Conservation (phyloP, 164 flowering plant genomes). For the Magnolia officinalis region DNA sequence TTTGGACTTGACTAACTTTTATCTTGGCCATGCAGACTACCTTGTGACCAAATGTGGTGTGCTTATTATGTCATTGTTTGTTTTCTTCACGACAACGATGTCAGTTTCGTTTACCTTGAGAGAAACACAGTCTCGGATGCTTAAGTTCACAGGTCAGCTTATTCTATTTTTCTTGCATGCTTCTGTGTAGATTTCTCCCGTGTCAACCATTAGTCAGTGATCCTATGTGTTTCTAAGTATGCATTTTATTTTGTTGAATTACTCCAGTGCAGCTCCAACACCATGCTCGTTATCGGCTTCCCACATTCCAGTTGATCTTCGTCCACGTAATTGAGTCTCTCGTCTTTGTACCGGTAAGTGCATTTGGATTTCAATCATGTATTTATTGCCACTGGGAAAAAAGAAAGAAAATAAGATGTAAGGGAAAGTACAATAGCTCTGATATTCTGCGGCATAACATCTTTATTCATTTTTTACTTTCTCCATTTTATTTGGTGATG, state of each 20-base stretch:
- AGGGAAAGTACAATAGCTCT: not conserved
- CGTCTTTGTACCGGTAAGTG: conserved; percentile 92
- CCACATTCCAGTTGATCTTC: conserved; percentile 95
- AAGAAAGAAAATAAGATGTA: not conserved
- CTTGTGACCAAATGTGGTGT: conserved; percentile 94
- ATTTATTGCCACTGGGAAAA: not conserved
- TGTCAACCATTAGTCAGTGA: not conserved
- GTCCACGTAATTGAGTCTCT: conserved; percentile 98
- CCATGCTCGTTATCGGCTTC: conserved; percentile 94
- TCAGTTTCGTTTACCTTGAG: conserved; percentile 96
- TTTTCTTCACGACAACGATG: conserved; percentile 98
- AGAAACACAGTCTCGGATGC: conserved; percentile 98
- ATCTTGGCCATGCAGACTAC: conserved; percentile 58
- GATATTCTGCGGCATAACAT: not conserved
- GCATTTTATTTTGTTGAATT: conserved; percentile 12
- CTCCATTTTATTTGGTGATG: not conserved
- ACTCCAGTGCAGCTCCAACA: conserved; percentile 98
- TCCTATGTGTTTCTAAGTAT: not conserved
- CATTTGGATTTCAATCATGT: conserved; percentile 2
- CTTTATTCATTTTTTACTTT: not conserved
- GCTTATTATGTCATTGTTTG: conserved; percentile 98
- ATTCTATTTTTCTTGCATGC: conserved; percentile 10
- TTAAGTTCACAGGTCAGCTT: conserved; percentile 83
- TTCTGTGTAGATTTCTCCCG: not conserved
- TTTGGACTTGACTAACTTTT: not conserved